Evolutionary conservation across 2,329 filamentous ascomycete species (phyloP), one percentile per base, ranked within the genome.

Genomic region (Paracamarosporium sp.): DNA sequence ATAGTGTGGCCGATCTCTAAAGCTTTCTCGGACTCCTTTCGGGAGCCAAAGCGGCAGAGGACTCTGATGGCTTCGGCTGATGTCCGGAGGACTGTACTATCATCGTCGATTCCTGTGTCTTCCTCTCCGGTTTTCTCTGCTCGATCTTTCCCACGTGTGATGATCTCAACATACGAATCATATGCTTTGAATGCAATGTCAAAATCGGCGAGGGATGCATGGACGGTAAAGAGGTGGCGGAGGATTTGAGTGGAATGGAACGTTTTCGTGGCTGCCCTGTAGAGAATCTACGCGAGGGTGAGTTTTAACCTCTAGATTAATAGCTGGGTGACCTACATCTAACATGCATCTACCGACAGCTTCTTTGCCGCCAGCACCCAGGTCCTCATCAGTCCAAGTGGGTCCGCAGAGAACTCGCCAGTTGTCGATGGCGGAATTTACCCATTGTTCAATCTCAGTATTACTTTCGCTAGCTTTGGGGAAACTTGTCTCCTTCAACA

Each of bases 241-340:
- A 99, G 80, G 60, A 98, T 91, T 9, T 92, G 82, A 1, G 94
- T 96, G 1, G 95, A 99, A 77, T 99, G 95, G 71, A 95, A 99
- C 0, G 93, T 97, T 76, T 95, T 97, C 9, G 90, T 92, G 7
- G 94, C 92, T 22, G 93, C 92, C 36, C 90, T 90, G 76, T 98
- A 99, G 6, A 99, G 83, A 27, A 93, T 91, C 75, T 95, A 41
- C 22, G 43, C n/a, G 38, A 8, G 13, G 4, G 30, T 12, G 20
- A 31, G 45, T 9, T 30, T 13, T 17, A 1, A 12, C 25, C 5
- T 5, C 9, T 3, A 2, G 9, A 7, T 28, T 4, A 11, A 25
- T 22, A 38, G 33, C 15, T 4, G 33, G 9, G 25, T 24, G 15
- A 61, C 74, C 63, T 75, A 85, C 83, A 68, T 88, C 93, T 38